A percentile compares a stretch with the other conserved stretches of the same genome.
These are phyloP conservation scores for Entrophospora sp. DNA, from an alignment of 192 early-diverging fungal genomes.

Conservation along the genomic window DNA sequence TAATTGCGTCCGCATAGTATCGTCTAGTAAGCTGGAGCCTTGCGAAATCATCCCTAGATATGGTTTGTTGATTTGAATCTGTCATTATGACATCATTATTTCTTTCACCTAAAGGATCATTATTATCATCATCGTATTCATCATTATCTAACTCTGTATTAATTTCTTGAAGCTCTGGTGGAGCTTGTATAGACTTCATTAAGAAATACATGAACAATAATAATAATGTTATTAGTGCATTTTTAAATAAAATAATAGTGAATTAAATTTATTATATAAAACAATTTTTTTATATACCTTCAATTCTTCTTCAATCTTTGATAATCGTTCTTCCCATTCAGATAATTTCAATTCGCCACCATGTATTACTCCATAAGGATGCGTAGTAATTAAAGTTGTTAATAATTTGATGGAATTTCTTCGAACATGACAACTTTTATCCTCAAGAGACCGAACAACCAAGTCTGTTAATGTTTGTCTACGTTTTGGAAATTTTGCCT, in stretches of 20 bases:
- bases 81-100: conserved; percentile 21
- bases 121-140: conserved; percentile 24
- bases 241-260: no score
- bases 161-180: conserved; percentile 22
- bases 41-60: conserved; percentile 42
- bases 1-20: conserved; percentile 84
- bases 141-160: conserved; percentile 20
- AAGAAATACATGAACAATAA: no score
- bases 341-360: conserved; percentile 67
- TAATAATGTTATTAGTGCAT: no score
- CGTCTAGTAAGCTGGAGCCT: conserved; percentile 44
- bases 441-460: conserved; percentile 71
- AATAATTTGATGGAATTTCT: conserved; percentile 86
- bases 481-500: conserved; percentile 64
- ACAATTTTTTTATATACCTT: conserved; percentile 55
- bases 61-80: conserved; percentile 23
- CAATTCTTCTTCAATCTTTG: conserved; percentile 59
- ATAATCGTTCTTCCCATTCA: conserved; percentile 59
- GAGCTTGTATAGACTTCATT: conserved; percentile 30
- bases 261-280: neutral
- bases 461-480: conserved; percentile 60
- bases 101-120: conserved; percentile 26
- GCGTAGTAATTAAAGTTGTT: conserved; percentile 70
- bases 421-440: conserved; percentile 84
- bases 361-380: conserved; percentile 77